A percentile compares a stretch with the other conserved stretches of the same genome.
Conservation (phyloP, 148 eudicot species). For the Camellia sinensis region DNA sequence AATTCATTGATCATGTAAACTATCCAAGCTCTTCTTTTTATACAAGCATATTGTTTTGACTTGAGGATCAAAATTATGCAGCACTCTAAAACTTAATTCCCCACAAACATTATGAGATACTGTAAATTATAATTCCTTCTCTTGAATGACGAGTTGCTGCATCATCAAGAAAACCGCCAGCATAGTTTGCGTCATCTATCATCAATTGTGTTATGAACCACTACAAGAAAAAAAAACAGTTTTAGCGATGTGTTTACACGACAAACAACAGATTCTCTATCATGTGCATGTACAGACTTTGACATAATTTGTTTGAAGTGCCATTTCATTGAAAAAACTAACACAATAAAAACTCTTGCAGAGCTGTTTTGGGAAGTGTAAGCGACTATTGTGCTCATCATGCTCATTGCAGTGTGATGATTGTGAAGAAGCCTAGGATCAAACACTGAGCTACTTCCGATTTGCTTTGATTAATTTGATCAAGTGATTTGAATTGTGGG, state of each 20-base stretch:
- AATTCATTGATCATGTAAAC: background rate
- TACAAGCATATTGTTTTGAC: too few species aligned
- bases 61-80: too few species aligned
- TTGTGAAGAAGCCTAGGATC: constrained; percentile 65
- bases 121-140: background rate
- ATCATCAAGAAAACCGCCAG: background rate
- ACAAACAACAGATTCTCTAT: too few species aligned
- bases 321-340: too few species aligned
- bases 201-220: too few species aligned
- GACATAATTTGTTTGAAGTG: background rate
- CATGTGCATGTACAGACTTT: too few species aligned
- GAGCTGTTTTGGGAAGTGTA: constrained; percentile 85
- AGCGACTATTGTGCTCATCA: constrained; percentile 86
- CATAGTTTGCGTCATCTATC: too few species aligned
- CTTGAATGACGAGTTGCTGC: background rate
- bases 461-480: background rate
- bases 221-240: too few species aligned
- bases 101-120: background rate
- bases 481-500: background rate
- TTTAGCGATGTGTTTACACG: too few species aligned
- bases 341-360: constrained; percentile 23
- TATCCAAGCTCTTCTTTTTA: too few species aligned
- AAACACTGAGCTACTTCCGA: constrained; percentile 5
- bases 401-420: constrained; percentile 71
- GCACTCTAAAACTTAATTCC: background rate